Base-by-base conservation (phyloP, 805 yeast species). In the Candida morakotiae region DNA sequence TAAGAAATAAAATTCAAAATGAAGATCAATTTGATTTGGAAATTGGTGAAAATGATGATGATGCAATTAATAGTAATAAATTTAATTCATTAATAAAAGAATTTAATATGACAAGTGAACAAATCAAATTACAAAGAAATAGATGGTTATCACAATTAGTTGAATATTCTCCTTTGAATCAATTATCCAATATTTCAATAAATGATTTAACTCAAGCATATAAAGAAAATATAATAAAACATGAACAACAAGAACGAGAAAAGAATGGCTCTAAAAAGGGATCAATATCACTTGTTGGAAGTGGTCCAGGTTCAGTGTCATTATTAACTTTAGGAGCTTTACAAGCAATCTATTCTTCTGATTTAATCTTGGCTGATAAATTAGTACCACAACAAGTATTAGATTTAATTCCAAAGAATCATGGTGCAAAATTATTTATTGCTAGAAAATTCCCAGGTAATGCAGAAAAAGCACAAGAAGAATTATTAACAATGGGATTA, bases 371-470 rank as follows among this genome's bases (percentile, higher is more conserved):
- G 28, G 94, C 97, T 1, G 98, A 91, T 56, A 91, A 91, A 53
- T 70, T 91, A 18, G 97, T 91, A 0, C 98, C 98, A 3, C 85
- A 83, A 48, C 83, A 81, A 48, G 94, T 91, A 1, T 64, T 91
- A 24, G 86, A 82, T 31, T 61, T 89, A 14, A 81, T 91, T n/a
- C 97, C 97, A 0, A 56, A 73, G 21, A 28, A 23, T 20, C 69
- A 70, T 21, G 43, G 64, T 20, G 85, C 94, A 1, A 81, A 80
- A 31, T 67, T 83, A 3, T 87, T 84, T 55, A 88, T 91, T 41
- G 98, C 98, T 2, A 73, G 87, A 28, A 91, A 91, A 58, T 91
- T 88, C 62, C 98, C 98, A 2, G 98, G 98, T 1, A 91, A 91
- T 56, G 97, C 98, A 1, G 96, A 88, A 52, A 74, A 75, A 33